A percentile compares a stretch with the other conserved stretches of the same genome.
phyloP scores from a whole-genome alignment of 2,329 filamentous ascomycete genomes.

The Cadophora gregata region DNA sequence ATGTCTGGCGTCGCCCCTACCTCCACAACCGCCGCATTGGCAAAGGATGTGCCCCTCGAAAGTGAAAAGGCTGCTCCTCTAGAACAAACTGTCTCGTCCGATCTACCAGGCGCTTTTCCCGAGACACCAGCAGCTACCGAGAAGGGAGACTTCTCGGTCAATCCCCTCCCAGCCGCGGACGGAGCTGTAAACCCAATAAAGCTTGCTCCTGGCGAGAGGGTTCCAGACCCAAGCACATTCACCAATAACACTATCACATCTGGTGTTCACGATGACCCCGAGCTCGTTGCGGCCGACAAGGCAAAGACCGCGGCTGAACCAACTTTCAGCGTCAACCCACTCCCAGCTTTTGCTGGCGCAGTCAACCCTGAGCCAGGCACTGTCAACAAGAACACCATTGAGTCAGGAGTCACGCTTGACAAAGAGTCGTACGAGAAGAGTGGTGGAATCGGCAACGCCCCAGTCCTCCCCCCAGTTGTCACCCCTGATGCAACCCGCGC shows the following conservation, averaged over 20 bases:
- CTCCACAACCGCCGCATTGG: constrained; percentile 74
- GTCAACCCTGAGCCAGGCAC: constrained; percentile 76
- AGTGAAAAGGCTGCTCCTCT: constrained; percentile 40
- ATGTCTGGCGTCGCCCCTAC: constrained; percentile 73
- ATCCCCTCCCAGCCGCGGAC: constrained; percentile 67
- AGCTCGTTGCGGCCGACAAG: constrained; percentile 66
- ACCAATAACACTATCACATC: constrained; percentile 71
- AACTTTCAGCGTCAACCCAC: constrained; percentile 62
- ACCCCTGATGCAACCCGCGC: constrained; percentile 49
- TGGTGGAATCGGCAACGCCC: constrained; percentile 57
- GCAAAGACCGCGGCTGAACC: constrained; percentile 48
- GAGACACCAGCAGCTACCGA: constrained; percentile 65
- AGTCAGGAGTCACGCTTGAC: constrained; percentile 77
- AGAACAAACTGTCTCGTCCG: constrained; percentile 48
- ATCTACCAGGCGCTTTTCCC: constrained; percentile 72
- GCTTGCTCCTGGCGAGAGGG: constrained; percentile 79
- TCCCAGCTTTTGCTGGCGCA: constrained; percentile 65
- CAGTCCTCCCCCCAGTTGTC: constrained; percentile 46
- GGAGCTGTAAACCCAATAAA: constrained; percentile 79
- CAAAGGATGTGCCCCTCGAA: constrained; percentile 69
- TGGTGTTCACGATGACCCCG: constrained; percentile 80
- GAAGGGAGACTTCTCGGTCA: constrained; percentile 55
- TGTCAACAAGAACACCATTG: constrained; percentile 70
- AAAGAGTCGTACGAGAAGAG: constrained; percentile 86
- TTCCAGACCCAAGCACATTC: constrained; percentile 71